Base-by-base conservation (phyloP, 371 early-diverging fungal species). In the Circinella umbellata region DNA sequence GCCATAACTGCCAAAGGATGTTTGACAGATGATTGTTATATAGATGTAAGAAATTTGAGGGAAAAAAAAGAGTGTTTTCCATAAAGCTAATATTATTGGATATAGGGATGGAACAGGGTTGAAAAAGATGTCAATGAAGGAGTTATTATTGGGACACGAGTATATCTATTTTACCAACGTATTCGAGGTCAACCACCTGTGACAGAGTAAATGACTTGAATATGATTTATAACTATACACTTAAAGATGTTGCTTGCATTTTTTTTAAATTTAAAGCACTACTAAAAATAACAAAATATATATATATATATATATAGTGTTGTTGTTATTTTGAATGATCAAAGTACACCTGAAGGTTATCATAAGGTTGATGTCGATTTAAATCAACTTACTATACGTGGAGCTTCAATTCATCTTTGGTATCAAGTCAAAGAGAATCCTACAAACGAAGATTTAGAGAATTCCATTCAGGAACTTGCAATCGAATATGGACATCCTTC, bases 1-100 rank as follows among this genome's bases (percentile, higher is more conserved):
- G 80, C 82, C 15, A 80, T 87, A 37, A 74, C 87, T 46, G 85
- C 84, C 47, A 85, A 84, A 64, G 74, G 81, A 48, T 87, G 87
- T 51, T 72, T 81, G 18, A 73, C 84, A 4, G 73, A 76, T 37
- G 76, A 77, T 20, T 87, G 87, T 61, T 81, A 77, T 37, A 63
- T 87, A 39, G 87, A 85, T 17, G 84, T 83, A 68, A 60, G 73
- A n/a, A 13, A n/a, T 5, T 13, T 51, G n/a, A 15, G 9, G 10
- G 10, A 8, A 9, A n/a, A 15, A 9, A n/a, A n/a, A n/a, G n/a
- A n/a, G n/a, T n/a, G n/a, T n/a, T n/a, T n/a, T n/a, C n/a, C n/a
- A n/a, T n/a, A 4, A 20, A 27, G 7, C 27, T 34, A 18, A 17
- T 5, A 13, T 61, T 37, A 9, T 27, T 15, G 46, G 4, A 48